These are phyloP conservation scores for Aureobasidium namibiae DNA, from an alignment of 2,329 filamentous ascomycete genomes.

Conservation along the genomic window DNA sequence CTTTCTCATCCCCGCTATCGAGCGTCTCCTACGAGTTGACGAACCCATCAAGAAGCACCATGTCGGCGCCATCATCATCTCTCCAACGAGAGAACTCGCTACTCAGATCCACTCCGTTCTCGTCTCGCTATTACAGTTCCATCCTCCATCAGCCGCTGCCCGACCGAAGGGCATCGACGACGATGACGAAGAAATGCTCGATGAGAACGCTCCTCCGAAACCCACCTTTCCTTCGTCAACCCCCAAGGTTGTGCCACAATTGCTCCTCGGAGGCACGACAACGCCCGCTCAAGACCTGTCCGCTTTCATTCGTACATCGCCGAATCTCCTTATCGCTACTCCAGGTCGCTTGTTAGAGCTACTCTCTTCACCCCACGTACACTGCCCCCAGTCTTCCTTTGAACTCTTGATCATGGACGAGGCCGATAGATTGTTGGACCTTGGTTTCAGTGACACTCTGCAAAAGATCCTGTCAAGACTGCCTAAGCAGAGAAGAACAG, in stretches of 20 bases:
- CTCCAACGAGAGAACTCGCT: constrained; percentile 85
- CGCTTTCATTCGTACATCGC: constrained; percentile 71
- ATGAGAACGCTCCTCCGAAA: constrained; percentile 29
- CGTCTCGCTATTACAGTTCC: constrained; percentile 69
- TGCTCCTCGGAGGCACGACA: constrained; percentile 77
- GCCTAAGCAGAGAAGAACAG: constrained; percentile 88
- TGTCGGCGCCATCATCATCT: constrained; percentile 82
- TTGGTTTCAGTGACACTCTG: constrained; percentile 88
- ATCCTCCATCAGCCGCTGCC: constrained; percentile 65
- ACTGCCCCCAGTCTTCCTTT: constrained; percentile 80
- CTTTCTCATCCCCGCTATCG: constrained; percentile 75
- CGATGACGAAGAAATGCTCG: constrained; percentile 33
- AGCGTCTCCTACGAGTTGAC: constrained; percentile 70
- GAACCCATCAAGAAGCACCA: constrained; percentile 84
- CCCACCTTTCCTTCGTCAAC: constrained; percentile 39
- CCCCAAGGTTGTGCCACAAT: constrained; percentile 65
- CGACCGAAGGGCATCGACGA: constrained; percentile 35
- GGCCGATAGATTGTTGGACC: constrained; percentile 82
- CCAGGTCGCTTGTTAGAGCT: constrained; percentile 85
- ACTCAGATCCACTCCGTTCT: constrained; percentile 83
- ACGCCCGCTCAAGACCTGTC: constrained; percentile 79
- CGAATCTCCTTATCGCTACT: constrained; percentile 84
- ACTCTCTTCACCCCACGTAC: constrained; percentile 75
- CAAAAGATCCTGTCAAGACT: constrained; percentile 75
- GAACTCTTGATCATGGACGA: constrained; percentile 91